Evolutionary conservation across 345 rosid genomes (phyloP), one percentile per base, ranked within the genome.

Genomic region (Nephelium lappaceum): DNA sequence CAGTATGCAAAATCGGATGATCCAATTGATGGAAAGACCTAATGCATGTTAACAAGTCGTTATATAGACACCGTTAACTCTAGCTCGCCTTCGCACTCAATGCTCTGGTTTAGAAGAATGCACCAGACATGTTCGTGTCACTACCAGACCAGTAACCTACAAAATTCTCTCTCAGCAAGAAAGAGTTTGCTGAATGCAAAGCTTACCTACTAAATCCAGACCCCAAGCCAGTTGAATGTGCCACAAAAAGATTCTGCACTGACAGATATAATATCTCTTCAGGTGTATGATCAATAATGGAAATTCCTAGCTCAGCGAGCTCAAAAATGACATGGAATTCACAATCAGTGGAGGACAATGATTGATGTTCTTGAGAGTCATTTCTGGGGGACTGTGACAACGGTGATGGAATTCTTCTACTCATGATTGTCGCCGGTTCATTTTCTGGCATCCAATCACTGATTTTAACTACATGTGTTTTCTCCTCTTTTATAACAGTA

Each of bases 371-470:
- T 78, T 81, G 87, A 80, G 85, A 70, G 74, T 78, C 93, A 83
- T 79, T 86, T 81, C 88, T 80, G 68, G 91, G 67, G 55, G 83
- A 19, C 38, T 86, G 86, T 45, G 91, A 77, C 81, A 86, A 58
- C 15, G 86, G 78, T 27, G 89, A 75, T 51, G 86, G 68, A 60
- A 77, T 81, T 81, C 83, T 82, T 79, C 75, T 72, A 74, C 81
- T 73, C 81, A 78, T 78, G 60, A 82, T 70, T 66, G 85, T 81
- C 49, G 86, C 53, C 63, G 94, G 79, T 76, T 93, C 98, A 85
- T 84, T 83, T 86, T 92, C 97, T 62, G 98, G 99, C 98, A 93
- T 88, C 98, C 93, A 94, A 85, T 97, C 99, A 84, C 89, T 85
- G 86, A 94, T 86, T 84, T 84, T 91, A 43, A 94, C 86, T 68